A percentile compares a stretch with the other conserved stretches of the same genome.
phyloP scores from a whole-genome alignment of 306 rosid genomes.

The Comarum palustre region DNA sequence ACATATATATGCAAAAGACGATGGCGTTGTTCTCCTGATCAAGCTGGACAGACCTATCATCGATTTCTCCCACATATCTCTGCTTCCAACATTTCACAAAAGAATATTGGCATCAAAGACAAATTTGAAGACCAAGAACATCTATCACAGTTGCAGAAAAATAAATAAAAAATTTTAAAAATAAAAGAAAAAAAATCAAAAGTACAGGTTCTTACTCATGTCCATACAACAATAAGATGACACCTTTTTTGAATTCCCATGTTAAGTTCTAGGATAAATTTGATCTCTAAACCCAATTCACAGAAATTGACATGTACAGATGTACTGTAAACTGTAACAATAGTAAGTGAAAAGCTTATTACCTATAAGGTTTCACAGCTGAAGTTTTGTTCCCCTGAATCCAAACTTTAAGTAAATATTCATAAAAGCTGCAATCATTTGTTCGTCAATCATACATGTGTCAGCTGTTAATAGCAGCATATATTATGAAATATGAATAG shows the following conservation, averaged over 20 bases:
- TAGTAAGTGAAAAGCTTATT: slow-evolving; percentile 28
- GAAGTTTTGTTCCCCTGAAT: slow-evolving; percentile 84
- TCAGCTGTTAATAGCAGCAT: neutral
- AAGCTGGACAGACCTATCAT: slow-evolving; percentile 80
- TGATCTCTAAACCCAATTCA: neutral
- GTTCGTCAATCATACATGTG: slow-evolving; percentile 27
- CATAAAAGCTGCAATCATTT: slow-evolving; percentile 80
- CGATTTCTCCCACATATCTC: slow-evolving; percentile 99
- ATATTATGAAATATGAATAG: neutral
- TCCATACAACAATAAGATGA: neutral
- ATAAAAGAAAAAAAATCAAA: neutral
- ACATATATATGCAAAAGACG: slow-evolving; percentile 86
- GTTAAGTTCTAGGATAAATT: neutral
- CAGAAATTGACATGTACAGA: neutral
- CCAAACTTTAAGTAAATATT: slow-evolving; percentile 98
- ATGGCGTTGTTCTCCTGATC: slow-evolving; percentile 78
- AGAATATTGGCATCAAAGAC: slow-evolving; percentile 18
- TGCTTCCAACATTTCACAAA: slow-evolving; percentile 43
- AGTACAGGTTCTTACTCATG: neutral
- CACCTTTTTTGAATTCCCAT: neutral
- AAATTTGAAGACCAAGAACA: neutral
- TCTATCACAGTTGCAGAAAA: neutral
- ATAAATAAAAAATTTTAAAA: neutral
- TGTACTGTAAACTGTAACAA: neutral
- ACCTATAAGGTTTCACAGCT: slow-evolving; percentile 80